Base-by-base conservation (phyloP, 768 basidiomycete genomes). In the Mycena metata region DNA sequence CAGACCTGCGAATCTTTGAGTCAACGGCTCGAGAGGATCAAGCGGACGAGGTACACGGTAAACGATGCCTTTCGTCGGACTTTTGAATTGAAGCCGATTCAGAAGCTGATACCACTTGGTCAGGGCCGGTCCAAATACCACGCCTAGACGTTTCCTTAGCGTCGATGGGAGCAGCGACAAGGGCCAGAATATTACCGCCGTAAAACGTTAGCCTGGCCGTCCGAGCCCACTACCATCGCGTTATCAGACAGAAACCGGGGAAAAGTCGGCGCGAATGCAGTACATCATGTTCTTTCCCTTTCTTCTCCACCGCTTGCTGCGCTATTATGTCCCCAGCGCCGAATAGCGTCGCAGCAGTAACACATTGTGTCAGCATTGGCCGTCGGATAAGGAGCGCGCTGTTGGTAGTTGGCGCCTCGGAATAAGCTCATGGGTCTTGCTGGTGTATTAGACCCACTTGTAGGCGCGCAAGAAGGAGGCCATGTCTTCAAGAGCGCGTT, bases 31-130 rank as follows among this genome's bases (percentile, higher is more conserved):
- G 43, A 24, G 16, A 12, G 21, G 19, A 55, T 6, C 19, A 57
- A 33, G 16, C 11, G 57, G 57, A 21, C 49, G 17, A 73, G 89
- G 50, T 55, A 93, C 93, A 41, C 91, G 83, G 72, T 90, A 91
- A 12, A 89, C 75, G 45, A 92, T 77, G 0, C 84, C 90, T 69
- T 80, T 85, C 0, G 83, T 87, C 1, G 90, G 89, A 63, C 79
- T 87, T 2, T 87, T 70, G 75, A 95, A 92, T 69, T 89, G 88
- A 69, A 96, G 83, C 9, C 89, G 79, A 73, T 93, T 89, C 61
- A 96, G 84, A 66, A 90, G 80, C 58, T 86, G 82, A 73, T 92
- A 94, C 95, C 95, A 96, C 67, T 88, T 91, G 2, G 94, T 93
- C 76, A 96, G 83, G 16, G 86, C 83, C 5, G 96, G 94, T 3